Percentiles rank a stretch among this genome's conserved stretches.
Evolutionary conservation across 2,329 filamentous ascomycete genomes (phyloP).

Genomic region (Diaporthe caulivora): DNA sequence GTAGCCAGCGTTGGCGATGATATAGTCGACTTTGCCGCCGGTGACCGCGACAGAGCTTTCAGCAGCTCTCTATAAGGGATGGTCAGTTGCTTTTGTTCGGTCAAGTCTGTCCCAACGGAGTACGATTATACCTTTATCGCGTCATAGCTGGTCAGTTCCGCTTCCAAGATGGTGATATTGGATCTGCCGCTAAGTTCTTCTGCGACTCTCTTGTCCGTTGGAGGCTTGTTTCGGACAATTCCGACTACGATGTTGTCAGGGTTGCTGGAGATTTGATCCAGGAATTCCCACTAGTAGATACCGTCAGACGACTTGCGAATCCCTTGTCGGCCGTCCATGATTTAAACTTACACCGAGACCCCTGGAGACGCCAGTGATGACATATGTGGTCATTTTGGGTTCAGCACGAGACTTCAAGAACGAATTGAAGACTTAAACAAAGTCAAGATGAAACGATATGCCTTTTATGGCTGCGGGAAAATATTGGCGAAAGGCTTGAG

Average conservation of each 20-base stretch:
- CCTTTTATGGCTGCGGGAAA: background rate
- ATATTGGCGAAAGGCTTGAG: background rate
- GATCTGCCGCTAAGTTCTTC: slow-evolving; percentile 51
- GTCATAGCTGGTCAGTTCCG: slow-evolving; percentile 56
- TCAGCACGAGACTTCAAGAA: background rate
- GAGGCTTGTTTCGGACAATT: slow-evolving; percentile 59
- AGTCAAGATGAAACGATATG: background rate
- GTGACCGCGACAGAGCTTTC: slow-evolving; percentile 49
- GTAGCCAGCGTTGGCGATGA: slow-evolving; percentile 64
- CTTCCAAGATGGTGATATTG: slow-evolving; percentile 61
- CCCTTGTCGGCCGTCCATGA: background rate
- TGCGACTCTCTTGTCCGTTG: slow-evolving; percentile 57
- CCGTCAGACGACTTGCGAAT: background rate
- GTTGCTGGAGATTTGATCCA: slow-evolving; percentile 59
- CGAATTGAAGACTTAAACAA: background rate
- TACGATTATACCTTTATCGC: slow-evolving; percentile 51
- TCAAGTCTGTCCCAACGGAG: background rate
- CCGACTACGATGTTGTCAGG: slow-evolving; percentile 60
- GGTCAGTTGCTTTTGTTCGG: slow-evolving; percentile 34
- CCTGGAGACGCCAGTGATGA: slow-evolving; percentile 42
- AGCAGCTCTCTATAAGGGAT: slow-evolving; percentile 42
- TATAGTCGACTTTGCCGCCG: slow-evolving; percentile 59
- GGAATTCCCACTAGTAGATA: slow-evolving; percentile 59
- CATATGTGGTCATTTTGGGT: slow-evolving; percentile 43
- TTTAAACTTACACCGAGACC: slow-evolving; percentile 43